Conservation (phyloP, 148 eudicot genomes). For the Fallopia convolvulus region DNA sequence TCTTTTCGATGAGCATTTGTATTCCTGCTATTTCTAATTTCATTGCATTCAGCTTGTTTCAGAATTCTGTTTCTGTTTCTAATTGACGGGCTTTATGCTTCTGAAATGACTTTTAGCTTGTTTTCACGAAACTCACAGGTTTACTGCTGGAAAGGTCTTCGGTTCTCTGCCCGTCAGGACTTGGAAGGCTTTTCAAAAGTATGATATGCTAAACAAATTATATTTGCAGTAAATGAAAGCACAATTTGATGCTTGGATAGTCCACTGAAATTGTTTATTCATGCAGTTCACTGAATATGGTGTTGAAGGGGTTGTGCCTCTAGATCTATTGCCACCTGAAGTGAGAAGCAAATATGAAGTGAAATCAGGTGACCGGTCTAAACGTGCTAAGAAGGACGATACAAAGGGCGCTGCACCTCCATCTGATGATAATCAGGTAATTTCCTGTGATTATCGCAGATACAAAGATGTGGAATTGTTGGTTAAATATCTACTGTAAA, state of each 20-base stretch:
- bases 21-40: neutral
- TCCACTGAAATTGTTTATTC: neutral
- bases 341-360: conserved; percentile 69
- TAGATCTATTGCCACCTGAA: conserved; percentile 69
- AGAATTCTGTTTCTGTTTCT: neutral
- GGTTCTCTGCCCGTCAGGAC: conserved; percentile 92
- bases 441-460: neutral
- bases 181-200: conserved; percentile 95
- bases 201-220: conserved; percentile 13
- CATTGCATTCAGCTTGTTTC: conserved; percentile 2
- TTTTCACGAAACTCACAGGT: conserved; percentile 40
- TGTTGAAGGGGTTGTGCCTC: conserved; percentile 92
- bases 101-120: neutral
- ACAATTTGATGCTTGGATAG: neutral
- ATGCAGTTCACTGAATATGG: conserved; percentile 90
- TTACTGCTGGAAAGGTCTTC: conserved; percentile 98
- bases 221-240: neutral
- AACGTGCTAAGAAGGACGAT: conserved; percentile 92
- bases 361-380: conserved; percentile 73
- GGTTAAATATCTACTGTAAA: neutral
- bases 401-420: conserved; percentile 45
- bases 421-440: conserved; percentile 78
- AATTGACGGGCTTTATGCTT: neutral
- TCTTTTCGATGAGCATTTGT: neutral
- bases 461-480: neutral